Conservation (phyloP, 139 green algal genomes). For the Chlamydomonas sphaeroides region DNA sequence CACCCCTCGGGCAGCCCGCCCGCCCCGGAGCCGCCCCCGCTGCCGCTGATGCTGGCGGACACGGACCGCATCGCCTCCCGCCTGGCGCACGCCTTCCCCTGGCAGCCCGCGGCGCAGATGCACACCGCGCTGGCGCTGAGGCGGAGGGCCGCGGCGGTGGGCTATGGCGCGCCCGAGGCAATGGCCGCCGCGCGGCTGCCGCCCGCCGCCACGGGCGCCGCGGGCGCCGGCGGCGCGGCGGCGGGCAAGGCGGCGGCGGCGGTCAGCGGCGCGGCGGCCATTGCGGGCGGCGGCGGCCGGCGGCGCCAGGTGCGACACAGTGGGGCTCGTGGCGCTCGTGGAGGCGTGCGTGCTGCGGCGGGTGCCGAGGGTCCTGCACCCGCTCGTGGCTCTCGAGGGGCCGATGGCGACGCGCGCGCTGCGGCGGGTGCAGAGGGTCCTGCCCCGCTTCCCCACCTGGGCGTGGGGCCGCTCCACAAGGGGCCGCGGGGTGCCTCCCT, state of each 20-base stretch:
- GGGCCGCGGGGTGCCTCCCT: no score
- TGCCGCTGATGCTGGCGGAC: slow-evolving; percentile 41
- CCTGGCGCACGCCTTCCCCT: slow-evolving; percentile 61
- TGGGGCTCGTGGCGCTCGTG: no score
- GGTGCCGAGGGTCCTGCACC: no score
- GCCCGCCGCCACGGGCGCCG: neutral
- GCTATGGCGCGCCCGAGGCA: neutral
- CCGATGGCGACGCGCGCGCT: no score
- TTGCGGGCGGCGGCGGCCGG: neutral
- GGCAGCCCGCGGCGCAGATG: slow-evolving; percentile 45
- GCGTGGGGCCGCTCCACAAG: no score
- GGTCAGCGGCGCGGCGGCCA: neutral
- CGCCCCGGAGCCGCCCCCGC: slow-evolving; percentile 17
- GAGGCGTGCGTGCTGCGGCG: no score
- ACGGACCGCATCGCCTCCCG: slow-evolving; percentile 37
- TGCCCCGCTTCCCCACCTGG: no score
- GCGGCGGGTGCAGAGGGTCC: no score
- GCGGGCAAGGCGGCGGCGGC: neutral
- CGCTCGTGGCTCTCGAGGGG: no score
- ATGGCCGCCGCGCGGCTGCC: slow-evolving; percentile 9
- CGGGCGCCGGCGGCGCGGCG: neutral
- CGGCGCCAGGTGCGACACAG: neutral
- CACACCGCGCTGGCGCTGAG: slow-evolving; percentile 61
- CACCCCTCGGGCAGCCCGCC: no score
- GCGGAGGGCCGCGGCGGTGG: slow-evolving; percentile 21